phyloP scores from a whole-genome alignment of 768 basidiomycete species.

The Neoboletus brunneissimus region DNA sequence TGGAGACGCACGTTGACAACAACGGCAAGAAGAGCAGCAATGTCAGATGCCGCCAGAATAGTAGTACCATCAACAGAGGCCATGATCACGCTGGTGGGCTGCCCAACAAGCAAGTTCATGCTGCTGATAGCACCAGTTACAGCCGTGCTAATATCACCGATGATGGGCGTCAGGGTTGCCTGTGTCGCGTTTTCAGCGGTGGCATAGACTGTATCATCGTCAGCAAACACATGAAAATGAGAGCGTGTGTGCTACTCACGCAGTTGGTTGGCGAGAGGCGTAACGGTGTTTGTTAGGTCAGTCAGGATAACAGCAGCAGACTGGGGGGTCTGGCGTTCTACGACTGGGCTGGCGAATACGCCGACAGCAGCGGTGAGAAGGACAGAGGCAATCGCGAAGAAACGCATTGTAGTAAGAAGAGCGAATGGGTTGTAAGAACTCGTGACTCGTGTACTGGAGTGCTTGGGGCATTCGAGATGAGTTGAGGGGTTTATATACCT shows the following conservation, averaged over 20 bases:
- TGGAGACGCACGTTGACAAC: constrained; percentile 7
- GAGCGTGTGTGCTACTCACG: not conserved
- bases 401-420: constrained; percentile 5
- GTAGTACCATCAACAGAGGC: constrained; percentile 5
- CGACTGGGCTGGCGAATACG: constrained; percentile 12
- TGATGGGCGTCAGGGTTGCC: constrained; percentile 4
- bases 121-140: constrained; percentile 3
- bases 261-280: constrained; percentile 8
- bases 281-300: constrained; percentile 1
- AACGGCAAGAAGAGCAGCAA: constrained; percentile 1
- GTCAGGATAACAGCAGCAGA: constrained; percentile 9
- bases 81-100: not conserved
- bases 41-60: not conserved
- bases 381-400: constrained; percentile 8
- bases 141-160: constrained; percentile 5
- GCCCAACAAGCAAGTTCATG: constrained; percentile 7
- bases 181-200: constrained; percentile 12
- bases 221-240: not conserved
- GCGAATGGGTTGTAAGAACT: constrained; percentile 2
- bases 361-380: constrained; percentile 3
- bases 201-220: constrained; percentile 10
- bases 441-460: constrained; percentile 9
- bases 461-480: constrained; percentile 1
- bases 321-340: not conserved
- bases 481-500: constrained; percentile 13